These are phyloP conservation scores for Rhinocladiella similis DNA, from an alignment of 2,329 filamentous ascomycete genomes.

Conservation along the genomic window DNA sequence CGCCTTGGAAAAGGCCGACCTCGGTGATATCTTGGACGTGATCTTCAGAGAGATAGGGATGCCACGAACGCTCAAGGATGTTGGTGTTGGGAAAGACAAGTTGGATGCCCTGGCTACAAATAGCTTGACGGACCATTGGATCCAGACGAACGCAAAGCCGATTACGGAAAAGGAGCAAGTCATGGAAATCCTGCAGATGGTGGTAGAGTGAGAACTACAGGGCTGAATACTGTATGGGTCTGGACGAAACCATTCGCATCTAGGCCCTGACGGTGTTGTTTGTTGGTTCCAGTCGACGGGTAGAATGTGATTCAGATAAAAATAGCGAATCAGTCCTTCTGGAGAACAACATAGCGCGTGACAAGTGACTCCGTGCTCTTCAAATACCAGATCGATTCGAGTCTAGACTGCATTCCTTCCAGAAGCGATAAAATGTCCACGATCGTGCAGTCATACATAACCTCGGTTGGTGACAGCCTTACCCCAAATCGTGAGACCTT, in stretches of 20 bases:
- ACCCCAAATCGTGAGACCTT: too few species aligned
- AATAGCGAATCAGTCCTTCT: too few species aligned
- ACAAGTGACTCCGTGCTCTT: too few species aligned
- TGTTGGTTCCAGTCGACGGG: too few species aligned
- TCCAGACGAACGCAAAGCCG: slow-evolving; percentile 52
- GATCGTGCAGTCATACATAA: too few species aligned
- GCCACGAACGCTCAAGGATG: slow-evolving; percentile 55
- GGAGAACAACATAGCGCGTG: neutral
- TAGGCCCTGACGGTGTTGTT: neutral
- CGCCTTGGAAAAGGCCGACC: slow-evolving; percentile 38
- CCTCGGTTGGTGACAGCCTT: too few species aligned
- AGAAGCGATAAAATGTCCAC: too few species aligned
- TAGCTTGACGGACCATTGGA: slow-evolving; percentile 53
- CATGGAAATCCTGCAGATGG: slow-evolving; percentile 52
- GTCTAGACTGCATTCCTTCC: too few species aligned
- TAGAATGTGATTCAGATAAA: too few species aligned
- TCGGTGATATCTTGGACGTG: slow-evolving; percentile 54
- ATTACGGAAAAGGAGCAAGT: slow-evolving; percentile 51
- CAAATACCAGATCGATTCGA: too few species aligned
- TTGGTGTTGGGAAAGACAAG: slow-evolving; percentile 51
- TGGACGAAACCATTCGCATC: too few species aligned
- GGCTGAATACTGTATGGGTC: neutral
- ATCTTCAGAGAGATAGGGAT: slow-evolving; percentile 55
- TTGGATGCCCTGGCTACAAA: slow-evolving; percentile 51
- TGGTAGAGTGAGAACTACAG: slow-evolving; percentile 26